These are phyloP conservation scores for Coprinellus micaceus DNA, from an alignment of 768 basidiomycete species.

Conservation along the genomic window DNA sequence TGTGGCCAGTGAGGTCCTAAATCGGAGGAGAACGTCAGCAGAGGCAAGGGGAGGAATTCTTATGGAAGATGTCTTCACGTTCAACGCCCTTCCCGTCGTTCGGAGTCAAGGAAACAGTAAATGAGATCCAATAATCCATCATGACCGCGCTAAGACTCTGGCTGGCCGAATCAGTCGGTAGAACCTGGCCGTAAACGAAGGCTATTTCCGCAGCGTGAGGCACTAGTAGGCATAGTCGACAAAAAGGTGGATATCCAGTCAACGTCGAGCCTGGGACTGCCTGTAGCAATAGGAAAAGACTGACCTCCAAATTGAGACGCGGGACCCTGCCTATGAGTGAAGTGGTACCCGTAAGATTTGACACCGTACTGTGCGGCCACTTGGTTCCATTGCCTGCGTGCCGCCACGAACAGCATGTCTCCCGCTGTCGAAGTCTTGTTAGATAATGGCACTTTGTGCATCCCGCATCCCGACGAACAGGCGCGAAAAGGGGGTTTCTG, in stretches of 20 bases:
- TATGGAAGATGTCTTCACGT: constrained; percentile 19
- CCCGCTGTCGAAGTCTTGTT: constrained; percentile 21
- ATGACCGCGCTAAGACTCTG: constrained; percentile 28
- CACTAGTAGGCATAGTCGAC: too few relatives aligned
- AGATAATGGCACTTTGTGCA: neutral
- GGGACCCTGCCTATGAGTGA: constrained; percentile 34
- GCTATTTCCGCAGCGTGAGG: constrained; percentile 30
- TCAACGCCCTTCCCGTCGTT: constrained; percentile 33
- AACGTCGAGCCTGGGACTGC: neutral
- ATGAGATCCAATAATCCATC: constrained; percentile 44
- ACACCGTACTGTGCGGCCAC: constrained; percentile 35
- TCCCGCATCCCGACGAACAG: neutral
- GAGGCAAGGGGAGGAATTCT: neutral
- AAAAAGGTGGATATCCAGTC: too few relatives aligned
- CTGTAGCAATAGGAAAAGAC: neutral
- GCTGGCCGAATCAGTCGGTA: constrained; percentile 21
- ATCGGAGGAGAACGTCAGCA: neutral
- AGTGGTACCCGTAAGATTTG: constrained; percentile 40
- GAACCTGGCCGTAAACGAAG: constrained; percentile 32
- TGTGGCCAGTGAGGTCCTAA: constrained; percentile 29
- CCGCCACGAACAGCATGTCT: constrained; percentile 38
- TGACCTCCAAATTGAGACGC: constrained; percentile 28
- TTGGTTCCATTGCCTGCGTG: constrained; percentile 36
- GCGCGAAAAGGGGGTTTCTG: neutral
- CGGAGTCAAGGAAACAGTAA: constrained; percentile 34